Evolutionary conservation across 441 rosid species (phyloP).

Genomic region (Viola pubescens): DNA sequence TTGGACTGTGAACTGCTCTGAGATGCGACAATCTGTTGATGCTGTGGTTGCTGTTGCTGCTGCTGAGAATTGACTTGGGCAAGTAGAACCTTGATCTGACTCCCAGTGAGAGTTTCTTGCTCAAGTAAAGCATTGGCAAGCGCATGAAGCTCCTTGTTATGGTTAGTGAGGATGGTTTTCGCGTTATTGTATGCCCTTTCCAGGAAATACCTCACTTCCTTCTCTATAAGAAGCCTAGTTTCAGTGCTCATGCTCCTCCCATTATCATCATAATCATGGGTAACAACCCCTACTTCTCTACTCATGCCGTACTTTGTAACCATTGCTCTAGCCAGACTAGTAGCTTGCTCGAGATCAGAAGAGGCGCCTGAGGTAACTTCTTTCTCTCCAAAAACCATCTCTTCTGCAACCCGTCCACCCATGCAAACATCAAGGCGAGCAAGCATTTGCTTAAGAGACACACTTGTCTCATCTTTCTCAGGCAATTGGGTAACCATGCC

Average conservation of each 20-base stretch:
- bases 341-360: conserved; percentile 74
- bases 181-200: conserved; percentile 87
- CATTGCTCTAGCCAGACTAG: conserved; percentile 73
- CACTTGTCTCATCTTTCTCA: conserved; percentile 63
- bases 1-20: conserved; percentile 49
- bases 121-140: conserved; percentile 81
- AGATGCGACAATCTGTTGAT: conserved; percentile 39
- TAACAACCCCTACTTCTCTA: conserved; percentile 75
- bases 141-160: conserved; percentile 68
- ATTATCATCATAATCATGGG: conserved; percentile 68
- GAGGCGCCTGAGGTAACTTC: conserved; percentile 88
- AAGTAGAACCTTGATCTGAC: conserved; percentile 66
- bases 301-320: conserved; percentile 94
- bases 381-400: conserved; percentile 83
- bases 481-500: conserved; percentile 94
- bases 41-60: conserved; percentile 40
- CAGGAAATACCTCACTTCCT: conserved; percentile 61
- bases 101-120: conserved; percentile 73
- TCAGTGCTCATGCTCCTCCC: conserved; percentile 95
- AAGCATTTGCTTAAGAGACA: conserved; percentile 84
- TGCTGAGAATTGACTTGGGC: conserved; percentile 53
- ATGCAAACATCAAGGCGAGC: conserved; percentile 87
- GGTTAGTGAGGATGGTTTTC: conserved; percentile 60
- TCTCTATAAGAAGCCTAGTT: conserved; percentile 81
- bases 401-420: conserved; percentile 96